These are phyloP conservation scores for Penicillium paneum DNA, from an alignment of 2,329 filamentous ascomycete species.

Conservation along the genomic window DNA sequence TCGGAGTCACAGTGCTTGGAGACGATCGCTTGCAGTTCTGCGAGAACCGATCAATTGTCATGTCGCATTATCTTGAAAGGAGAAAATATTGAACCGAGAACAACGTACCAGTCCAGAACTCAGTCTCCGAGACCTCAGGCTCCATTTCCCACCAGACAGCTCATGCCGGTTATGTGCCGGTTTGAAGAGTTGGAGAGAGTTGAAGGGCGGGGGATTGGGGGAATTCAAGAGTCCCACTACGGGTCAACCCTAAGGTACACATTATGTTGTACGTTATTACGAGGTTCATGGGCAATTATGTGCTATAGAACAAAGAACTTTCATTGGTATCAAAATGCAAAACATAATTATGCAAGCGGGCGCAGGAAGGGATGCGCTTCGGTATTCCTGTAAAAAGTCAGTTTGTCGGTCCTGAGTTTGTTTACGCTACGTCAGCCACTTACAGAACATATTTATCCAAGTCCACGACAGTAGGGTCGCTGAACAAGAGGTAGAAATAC, in stretches of 20 bases:
- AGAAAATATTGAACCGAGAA: background rate
- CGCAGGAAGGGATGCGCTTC: slow-evolving; percentile 42
- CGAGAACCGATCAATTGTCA: slow-evolving; percentile 13
- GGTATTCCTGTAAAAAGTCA: slow-evolving; percentile 32
- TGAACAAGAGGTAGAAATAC: slow-evolving; percentile 49
- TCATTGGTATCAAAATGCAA: slow-evolving; percentile 25
- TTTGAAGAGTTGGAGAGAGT: slow-evolving; percentile 21
- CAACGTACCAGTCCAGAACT: slow-evolving; percentile 80
- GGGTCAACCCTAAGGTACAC: slow-evolving; percentile 8
- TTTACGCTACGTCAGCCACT: slow-evolving; percentile 23
- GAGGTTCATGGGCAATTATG: background rate
- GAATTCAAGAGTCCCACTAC: slow-evolving; percentile 20
- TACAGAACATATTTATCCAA: slow-evolving; percentile 49
- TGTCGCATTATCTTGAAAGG: slow-evolving; percentile 2
- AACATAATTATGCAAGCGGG: slow-evolving; percentile 24
- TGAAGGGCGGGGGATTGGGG: slow-evolving; percentile 16
- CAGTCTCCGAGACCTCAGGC: slow-evolving; percentile 70
- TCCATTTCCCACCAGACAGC: slow-evolving; percentile 54
- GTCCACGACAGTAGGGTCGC: slow-evolving; percentile 43
- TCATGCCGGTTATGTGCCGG: slow-evolving; percentile 32
- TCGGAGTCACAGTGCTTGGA: slow-evolving; percentile 58
- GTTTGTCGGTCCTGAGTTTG: background rate
- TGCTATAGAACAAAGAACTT: slow-evolving; percentile 8
- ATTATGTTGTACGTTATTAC: background rate
- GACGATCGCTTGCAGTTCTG: slow-evolving; percentile 67